Base-by-base conservation (phyloP, 106 monocot genomes). In the Hemerocallis citrina region DNA sequence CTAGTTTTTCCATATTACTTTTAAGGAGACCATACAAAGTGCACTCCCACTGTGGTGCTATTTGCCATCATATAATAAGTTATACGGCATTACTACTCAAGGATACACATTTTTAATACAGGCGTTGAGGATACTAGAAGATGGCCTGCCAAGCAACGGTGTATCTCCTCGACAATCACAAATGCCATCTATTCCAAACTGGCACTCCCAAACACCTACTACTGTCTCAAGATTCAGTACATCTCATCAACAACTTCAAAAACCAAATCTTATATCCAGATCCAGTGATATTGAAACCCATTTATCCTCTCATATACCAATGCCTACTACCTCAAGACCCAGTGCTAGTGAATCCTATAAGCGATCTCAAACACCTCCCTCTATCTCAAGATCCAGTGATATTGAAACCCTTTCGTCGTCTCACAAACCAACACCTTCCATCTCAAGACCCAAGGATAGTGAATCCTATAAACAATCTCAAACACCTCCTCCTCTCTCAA, bases 91-190 rank as follows among this genome's bases (percentile, higher is more conserved):
- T 3, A 21, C 47, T n/a, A 2, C 46, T n/a, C 20, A 28, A 15
- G 42, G 11, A n/a, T n/a, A 33, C 22, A 33, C 20, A 13, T 21
- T 29, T n/a, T 51, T 25, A 37, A n/a, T 61, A n/a, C 70, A 70
- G 61, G 70, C 62, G 5, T 34, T 61, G 14, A 52, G 52, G 21
- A 52, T 70, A 29, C 62, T 70, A 52, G 70, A 70, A 62, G 70
- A 35, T 40, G 61, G 52, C 51, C 40, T 70, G 51, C 39, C 37
- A 28, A 61, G 52, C 19, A 39, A 56, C 20, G 36, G 8, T 35
- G 34, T 7, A 48, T 33, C n/a, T 20, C 51, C 35, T 65, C 60
- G 13, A 50, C 50, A 50, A 27, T 50, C 7, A 5, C 50, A 50
- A 50, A 50, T 0, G 28, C 24, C 50, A 50, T 13, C 50, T 25